These are phyloP conservation scores for Saturnispora besseyi DNA, from an alignment of 805 yeast species.

Conservation along the genomic window DNA sequence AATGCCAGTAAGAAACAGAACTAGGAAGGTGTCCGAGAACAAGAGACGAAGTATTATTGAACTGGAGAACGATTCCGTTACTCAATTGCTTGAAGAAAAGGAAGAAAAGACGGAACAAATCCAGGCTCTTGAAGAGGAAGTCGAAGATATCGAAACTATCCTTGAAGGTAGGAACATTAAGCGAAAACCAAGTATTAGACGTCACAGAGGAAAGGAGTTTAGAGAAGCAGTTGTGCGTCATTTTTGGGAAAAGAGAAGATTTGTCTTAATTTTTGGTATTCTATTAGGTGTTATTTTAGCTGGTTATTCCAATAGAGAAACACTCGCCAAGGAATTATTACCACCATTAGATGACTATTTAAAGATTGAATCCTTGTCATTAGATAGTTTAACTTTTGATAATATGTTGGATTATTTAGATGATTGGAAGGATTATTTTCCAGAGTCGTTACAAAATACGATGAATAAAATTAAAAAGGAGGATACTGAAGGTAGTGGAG, in stretches of 20 bases:
- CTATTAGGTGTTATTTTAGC: constrained; percentile 61
- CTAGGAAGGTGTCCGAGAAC: background rate
- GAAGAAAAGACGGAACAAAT: constrained; percentile 2
- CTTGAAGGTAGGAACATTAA: constrained; percentile 2
- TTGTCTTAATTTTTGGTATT: constrained; percentile 47
- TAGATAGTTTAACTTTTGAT: constrained; percentile 52
- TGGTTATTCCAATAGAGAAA: constrained; percentile 41
- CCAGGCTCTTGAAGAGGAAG: constrained; percentile 7
- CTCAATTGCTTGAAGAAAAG: constrained; percentile 6
- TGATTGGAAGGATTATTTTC: constrained; percentile 71
- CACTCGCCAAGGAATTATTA: constrained; percentile 33
- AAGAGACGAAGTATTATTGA: background rate
- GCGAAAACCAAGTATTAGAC: background rate
- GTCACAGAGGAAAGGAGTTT: background rate
- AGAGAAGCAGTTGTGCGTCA: constrained; percentile 7
- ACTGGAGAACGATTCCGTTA: background rate
- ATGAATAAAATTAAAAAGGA: constrained; percentile 46
- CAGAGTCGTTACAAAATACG: constrained; percentile 51
- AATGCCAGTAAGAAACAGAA: background rate
- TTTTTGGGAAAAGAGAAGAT: constrained; percentile 15
- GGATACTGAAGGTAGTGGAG: constrained; percentile 54
- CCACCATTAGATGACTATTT: constrained; percentile 42
- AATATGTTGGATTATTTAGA: constrained; percentile 48
- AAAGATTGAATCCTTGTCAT: constrained; percentile 44
- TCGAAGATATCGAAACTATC: constrained; percentile 2